Evolutionary conservation across 495 filamentous ascomycete genomes (phyloP).

Genomic region (Opeltia flavorubescens): DNA sequence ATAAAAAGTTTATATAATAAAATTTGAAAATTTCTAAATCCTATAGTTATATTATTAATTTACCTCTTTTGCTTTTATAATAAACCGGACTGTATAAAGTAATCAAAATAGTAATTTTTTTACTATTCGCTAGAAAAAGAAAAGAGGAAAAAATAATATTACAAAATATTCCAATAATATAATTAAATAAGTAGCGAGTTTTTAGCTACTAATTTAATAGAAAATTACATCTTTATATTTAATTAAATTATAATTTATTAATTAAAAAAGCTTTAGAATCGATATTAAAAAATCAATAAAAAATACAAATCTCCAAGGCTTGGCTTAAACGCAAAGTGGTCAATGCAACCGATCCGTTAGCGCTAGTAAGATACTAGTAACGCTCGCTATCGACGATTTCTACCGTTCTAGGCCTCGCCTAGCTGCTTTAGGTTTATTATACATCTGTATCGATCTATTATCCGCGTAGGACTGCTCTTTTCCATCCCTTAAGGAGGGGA

Average conservation of each 20-base stretch:
- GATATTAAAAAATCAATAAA: slow-evolving; percentile 3
- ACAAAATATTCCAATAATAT: neutral
- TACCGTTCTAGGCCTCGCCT: no score
- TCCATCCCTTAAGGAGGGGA: no score
- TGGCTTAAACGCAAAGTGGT: no score
- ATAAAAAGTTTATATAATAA: neutral
- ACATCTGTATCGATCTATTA: no score
- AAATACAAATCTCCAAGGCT: no score
- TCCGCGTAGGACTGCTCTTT: no score
- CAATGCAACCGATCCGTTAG: no score
- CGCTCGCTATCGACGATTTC: no score
- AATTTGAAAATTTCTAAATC: neutral
- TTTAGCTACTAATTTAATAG: neutral
- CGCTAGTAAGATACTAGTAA: no score
- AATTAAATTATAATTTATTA: no score
- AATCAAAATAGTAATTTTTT: neutral
- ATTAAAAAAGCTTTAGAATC: no score
- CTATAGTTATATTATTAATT: neutral
- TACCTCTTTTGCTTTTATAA: neutral
- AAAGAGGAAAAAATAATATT: neutral
- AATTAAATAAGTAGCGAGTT: neutral
- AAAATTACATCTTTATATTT: neutral
- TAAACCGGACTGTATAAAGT: neutral
- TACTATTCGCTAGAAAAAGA: neutral
- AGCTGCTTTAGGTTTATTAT: no score